Percentiles rank a stretch among this genome's conserved stretches.
These are phyloP conservation scores for Torrubiella hemipterigena DNA, from an alignment of 2,329 filamentous ascomycete species.

Conservation along the genomic window DNA sequence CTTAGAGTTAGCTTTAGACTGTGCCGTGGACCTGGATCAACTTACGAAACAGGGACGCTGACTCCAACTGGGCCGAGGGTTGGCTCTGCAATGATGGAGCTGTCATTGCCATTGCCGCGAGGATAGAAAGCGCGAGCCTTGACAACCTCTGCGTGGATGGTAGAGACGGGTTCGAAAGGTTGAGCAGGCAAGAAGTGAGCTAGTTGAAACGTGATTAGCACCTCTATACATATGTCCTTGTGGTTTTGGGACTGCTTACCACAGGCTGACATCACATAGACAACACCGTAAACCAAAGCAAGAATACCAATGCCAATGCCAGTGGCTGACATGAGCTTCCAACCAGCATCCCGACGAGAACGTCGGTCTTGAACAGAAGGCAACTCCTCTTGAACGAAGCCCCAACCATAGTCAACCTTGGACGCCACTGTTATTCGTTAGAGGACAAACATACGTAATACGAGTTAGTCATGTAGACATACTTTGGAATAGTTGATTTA, in stretches of 20 bases:
- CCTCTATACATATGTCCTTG: no score
- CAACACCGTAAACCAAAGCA: constrained; percentile 1
- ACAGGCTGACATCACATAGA: constrained; percentile 1
- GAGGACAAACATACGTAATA: no score
- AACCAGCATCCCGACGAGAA: no score
- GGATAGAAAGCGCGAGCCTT: not conserved
- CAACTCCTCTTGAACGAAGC: no score
- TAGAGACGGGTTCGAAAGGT: not conserved
- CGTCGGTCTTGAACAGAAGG: no score
- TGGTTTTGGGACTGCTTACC: constrained; percentile 1
- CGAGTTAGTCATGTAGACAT: no score
- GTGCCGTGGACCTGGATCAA: no score
- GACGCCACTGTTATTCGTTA: no score
- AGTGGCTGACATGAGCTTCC: constrained; percentile 1
- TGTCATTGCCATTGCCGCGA: no score
- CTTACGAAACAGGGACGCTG: constrained; percentile 23
- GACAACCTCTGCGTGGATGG: not conserved
- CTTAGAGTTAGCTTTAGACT: constrained; percentile 5
- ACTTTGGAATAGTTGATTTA: no score
- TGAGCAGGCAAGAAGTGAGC: not conserved
- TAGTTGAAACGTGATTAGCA: no score
- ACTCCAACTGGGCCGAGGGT: constrained; percentile 7
- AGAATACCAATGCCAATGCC: constrained; percentile 2
- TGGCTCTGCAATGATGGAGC: not conserved
- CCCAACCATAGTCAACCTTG: no score